Evolutionary conservation across 805 yeast genomes (phyloP), one percentile per base, ranked within the genome.

Genomic region (Lachancea sp.): DNA sequence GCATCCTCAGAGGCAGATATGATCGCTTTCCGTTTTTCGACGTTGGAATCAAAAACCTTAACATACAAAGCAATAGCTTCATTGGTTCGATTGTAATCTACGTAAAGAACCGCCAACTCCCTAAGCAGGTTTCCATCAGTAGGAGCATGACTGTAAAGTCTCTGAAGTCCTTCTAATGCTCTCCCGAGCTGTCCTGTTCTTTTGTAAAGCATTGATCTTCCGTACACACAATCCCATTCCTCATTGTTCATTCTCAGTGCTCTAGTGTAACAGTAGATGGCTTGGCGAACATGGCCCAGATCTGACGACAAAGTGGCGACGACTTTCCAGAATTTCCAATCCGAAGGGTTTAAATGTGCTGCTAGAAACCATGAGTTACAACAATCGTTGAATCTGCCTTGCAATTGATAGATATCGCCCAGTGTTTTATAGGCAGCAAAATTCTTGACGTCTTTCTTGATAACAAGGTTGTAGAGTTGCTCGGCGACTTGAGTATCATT

Each of bases 341-440:
- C 95, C 60, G 78, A 74, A 0, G 86, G 78, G 47, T 81, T 78
- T 11, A 83, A 64, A 55, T 79, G 83, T 1, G 96, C 89, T 21
- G 95, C 92, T 40, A 84, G 53, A 50, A 83, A 66, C 96, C 96
- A 78, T 35, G 83, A 74, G 54, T 78, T 78, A 58, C 95, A 79
- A 58, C 95, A 76, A 54, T 83, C 82, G 48, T 80, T 77, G 36
- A 73, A 61, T 34, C 78, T 69, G 1, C 87, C 89, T 45, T 78
- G 80, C 38, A 74, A 66, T 41, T 77, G 71, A 48, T 83, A 81
- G 34, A 90, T 83, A 54, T 85, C 95, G 34, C 96, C 97, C 33
- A 88, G 64, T 0, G 94, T 83, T 52, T 83, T 81, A 67, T 89
- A 89, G 0, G 96, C 96, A 33, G 83, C 77, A 58, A 77, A 81